phyloP scores from a whole-genome alignment of 1,139 yeast species.

The Hansenula lynferdii region DNA sequence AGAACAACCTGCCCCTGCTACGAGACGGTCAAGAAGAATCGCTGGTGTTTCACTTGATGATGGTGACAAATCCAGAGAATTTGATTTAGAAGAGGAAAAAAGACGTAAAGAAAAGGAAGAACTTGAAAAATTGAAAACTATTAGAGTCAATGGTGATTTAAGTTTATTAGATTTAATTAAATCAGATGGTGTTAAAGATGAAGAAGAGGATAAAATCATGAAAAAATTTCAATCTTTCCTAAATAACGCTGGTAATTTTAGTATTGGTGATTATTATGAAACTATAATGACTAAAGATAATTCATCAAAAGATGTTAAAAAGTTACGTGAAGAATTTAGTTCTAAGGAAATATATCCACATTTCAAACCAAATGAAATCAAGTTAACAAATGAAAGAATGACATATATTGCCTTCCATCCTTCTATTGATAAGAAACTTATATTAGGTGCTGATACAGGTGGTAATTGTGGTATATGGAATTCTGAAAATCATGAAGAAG shows the following conservation, averaged over 20 bases:
- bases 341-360: conserved; percentile 45
- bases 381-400: conserved; percentile 68
- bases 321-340: conserved; percentile 48
- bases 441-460: conserved; percentile 81
- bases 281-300: conserved; percentile 29
- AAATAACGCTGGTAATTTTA: conserved; percentile 47
- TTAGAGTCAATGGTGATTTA: conserved; percentile 59
- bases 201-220: conserved; percentile 32
- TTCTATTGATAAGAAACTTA: conserved; percentile 49
- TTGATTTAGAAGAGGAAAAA: conserved; percentile 31
- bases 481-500: conserved; percentile 43
- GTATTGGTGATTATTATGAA: conserved; percentile 79
- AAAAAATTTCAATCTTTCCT: conserved; percentile 33
- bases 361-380: conserved; percentile 67
- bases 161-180: conserved; percentile 49
- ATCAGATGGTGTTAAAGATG: conserved; percentile 24
- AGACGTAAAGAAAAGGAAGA: conserved; percentile 35
- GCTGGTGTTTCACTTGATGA: conserved; percentile 48
- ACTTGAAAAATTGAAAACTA: conserved; percentile 45
- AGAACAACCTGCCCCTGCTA: conserved; percentile 34
- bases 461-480: conserved; percentile 94
- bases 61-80: conserved; percentile 20
- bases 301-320: conserved; percentile 35
- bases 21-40: conserved; percentile 59
- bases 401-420: conserved; percentile 79